Evolutionary conservation across 805 yeast species (phyloP).

Genomic region (Kodamaea hsintzibuensis): DNA sequence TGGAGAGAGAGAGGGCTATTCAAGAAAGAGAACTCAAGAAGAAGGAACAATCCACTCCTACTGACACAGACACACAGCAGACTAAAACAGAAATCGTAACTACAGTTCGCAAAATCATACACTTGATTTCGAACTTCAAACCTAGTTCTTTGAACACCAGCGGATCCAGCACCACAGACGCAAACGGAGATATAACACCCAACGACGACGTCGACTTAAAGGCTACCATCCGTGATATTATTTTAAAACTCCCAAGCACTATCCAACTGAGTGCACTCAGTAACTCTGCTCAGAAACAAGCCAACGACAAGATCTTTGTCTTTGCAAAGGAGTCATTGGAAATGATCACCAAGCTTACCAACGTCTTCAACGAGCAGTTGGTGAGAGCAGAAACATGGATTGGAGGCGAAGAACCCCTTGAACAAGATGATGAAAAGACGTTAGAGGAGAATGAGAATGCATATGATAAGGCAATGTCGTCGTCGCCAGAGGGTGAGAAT

Average conservation of each 20-base stretch:
- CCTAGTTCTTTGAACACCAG: slow-evolving; percentile 33
- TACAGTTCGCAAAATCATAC: slow-evolving; percentile 86
- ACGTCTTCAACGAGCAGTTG: slow-evolving; percentile 81
- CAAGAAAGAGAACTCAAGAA: slow-evolving; percentile 20
- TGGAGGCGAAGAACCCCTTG: slow-evolving; percentile 34
- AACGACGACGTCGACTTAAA: slow-evolving; percentile 39
- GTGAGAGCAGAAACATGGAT: slow-evolving; percentile 87
- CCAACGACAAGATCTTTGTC: slow-evolving; percentile 68
- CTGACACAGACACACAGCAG: slow-evolving; percentile 26
- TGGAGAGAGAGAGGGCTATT: slow-evolving; percentile 43
- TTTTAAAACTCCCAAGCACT: slow-evolving; percentile 68
- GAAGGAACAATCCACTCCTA: slow-evolving; percentile 6
- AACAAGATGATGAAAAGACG: neutral
- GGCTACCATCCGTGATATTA: slow-evolving; percentile 73
- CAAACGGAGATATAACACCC: neutral
- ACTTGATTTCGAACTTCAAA: slow-evolving; percentile 77
- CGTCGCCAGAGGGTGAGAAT: neutral
- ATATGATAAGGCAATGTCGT: neutral
- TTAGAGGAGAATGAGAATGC: neutral
- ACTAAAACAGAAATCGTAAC: slow-evolving; percentile 81
- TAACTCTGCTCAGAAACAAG: slow-evolving; percentile 20
- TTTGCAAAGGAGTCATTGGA: slow-evolving; percentile 89
- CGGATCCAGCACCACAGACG: slow-evolving; percentile 11
- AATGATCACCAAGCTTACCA: slow-evolving; percentile 79
- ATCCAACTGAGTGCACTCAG: slow-evolving; percentile 54